Percentiles rank a stretch among this genome's conserved stretches.
phyloP scores from a whole-genome alignment of 768 basidiomycete genomes.

The Hortiboletus campestris region DNA sequence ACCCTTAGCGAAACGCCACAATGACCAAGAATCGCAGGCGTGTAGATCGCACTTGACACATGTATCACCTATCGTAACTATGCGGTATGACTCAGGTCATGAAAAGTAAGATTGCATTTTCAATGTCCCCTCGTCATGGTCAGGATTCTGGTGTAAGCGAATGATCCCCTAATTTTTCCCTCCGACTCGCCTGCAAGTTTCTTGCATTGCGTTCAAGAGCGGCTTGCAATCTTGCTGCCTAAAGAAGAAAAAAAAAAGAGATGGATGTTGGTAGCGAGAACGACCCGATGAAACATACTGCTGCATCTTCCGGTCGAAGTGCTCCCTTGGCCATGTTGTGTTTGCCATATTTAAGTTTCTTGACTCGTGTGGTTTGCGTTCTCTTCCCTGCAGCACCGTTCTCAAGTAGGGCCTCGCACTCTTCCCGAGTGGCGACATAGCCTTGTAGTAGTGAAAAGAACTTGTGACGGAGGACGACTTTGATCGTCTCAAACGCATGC shows the following conservation, averaged over 20 bases:
- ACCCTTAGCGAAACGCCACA: neutral
- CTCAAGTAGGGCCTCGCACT: slow-evolving; percentile 63
- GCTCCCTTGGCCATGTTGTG: slow-evolving; percentile 91
- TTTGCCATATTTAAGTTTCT: slow-evolving; percentile 63
- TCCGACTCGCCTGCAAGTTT: slow-evolving; percentile 28
- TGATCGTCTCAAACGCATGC: slow-evolving; percentile 78
- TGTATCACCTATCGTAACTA: slow-evolving; percentile 23
- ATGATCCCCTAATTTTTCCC: slow-evolving; percentile 21
- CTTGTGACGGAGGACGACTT: slow-evolving; percentile 80
- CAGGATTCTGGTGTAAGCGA: slow-evolving; percentile 21
- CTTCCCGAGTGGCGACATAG: slow-evolving; percentile 66
- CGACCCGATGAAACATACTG: slow-evolving; percentile 45
- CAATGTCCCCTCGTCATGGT: neutral
- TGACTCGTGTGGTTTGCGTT: slow-evolving; percentile 41
- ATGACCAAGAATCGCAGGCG: slow-evolving; percentile 1
- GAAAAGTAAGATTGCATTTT: slow-evolving; percentile 10
- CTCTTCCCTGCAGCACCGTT: slow-evolving; percentile 29
- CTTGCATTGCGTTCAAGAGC: slow-evolving; percentile 49
- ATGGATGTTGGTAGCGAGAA: neutral
- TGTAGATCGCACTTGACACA: slow-evolving; percentile 14
- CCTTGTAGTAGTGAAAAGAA: slow-evolving; percentile 78
- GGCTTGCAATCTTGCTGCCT: slow-evolving; percentile 72
- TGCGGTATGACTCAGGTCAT: slow-evolving; percentile 17
- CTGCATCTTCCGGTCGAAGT: slow-evolving; percentile 76
- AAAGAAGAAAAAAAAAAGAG: neutral